Base-by-base conservation (phyloP, 1,284 basidiomycete genomes). In the Inonotus obliquus region DNA sequence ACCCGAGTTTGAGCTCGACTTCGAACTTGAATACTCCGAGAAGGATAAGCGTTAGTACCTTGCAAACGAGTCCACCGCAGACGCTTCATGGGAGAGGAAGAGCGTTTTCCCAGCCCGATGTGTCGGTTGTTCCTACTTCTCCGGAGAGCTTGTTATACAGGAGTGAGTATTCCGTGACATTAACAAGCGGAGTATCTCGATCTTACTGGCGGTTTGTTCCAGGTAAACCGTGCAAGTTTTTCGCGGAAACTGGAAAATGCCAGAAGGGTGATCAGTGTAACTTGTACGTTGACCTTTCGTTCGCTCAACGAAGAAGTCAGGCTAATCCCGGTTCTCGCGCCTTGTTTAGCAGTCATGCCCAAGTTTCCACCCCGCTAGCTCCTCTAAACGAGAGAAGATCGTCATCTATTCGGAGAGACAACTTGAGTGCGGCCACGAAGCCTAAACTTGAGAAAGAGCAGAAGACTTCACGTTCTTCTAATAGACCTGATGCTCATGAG, bases 181-280 rank as follows among this genome's bases (percentile, higher is more conserved):
- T n/a, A n/a, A n/a, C n/a, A n/a, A n/a, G n/a, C n/a, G n/a, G n/a
- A n/a, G n/a, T n/a, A n/a, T n/a, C n/a, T n/a, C n/a, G n/a, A n/a
- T n/a, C n/a, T n/a, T n/a, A n/a, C n/a, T n/a, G n/a, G n/a, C n/a
- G n/a, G n/a, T n/a, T n/a, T n/a, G n/a, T n/a, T n/a, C n/a, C 61
- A 89, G 87, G 86, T 0, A 88, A 89, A 65, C 83, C 82, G 13
- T 89, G 87, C 71, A 82, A 79, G 68, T 88, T 82, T 70, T 87
- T 77, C 67, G 71, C 72, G 35, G 68, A 70, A 4, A 76, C 75
- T 32, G 78, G 77, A 4, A 72, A 71, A 19, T 89, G 87, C 68
- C 77, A 83, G 2, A 85, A 81, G 67, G 86, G 86, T 13, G 77
- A 78, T 60, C 74, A 74, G 21, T 91, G 88, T 68, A 88, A 84